Evolutionary conservation across 768 basidiomycete genomes (phyloP).

Genomic region (Lactarius quietus): DNA sequence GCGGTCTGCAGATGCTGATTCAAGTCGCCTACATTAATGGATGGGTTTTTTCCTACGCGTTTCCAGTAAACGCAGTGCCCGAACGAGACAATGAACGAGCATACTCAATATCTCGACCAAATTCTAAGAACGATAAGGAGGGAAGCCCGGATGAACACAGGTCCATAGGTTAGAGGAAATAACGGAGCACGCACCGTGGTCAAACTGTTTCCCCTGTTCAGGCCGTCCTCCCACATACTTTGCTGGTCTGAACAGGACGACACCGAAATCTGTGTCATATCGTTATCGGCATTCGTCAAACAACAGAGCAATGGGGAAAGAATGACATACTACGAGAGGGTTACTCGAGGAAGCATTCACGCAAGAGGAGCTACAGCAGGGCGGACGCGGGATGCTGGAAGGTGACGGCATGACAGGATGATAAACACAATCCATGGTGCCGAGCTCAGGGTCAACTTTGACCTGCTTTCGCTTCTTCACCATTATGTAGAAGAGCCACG

Average conservation of each 20-base stretch:
- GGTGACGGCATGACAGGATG: not conserved
- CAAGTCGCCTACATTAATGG: slow-evolving; percentile 8
- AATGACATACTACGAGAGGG: slow-evolving; percentile 14
- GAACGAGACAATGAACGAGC: not conserved
- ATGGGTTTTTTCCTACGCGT: slow-evolving; percentile 1
- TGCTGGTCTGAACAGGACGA: slow-evolving; percentile 15
- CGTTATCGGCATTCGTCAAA: not conserved
- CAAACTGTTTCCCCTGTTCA: slow-evolving; percentile 15
- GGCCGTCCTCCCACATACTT: slow-evolving; percentile 14
- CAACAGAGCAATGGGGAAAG: not conserved
- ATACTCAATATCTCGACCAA: slow-evolving; percentile 12
- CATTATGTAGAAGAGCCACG: not conserved
- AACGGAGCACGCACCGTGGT: slow-evolving; percentile 11
- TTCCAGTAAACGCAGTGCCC: not conserved
- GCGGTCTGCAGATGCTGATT: slow-evolving; percentile 1
- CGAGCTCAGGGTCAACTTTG: not conserved
- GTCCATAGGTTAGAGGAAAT: not conserved
- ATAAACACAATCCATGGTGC: not conserved
- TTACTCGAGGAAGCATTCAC: not conserved
- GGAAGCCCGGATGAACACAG: not conserved
- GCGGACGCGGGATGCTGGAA: not conserved
- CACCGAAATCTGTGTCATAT: slow-evolving; percentile 10
- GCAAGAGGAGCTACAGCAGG: not conserved
- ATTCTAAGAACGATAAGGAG: not conserved
- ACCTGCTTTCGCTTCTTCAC: not conserved